A percentile compares a stretch with the other conserved stretches of the same genome.
phyloP scores from a whole-genome alignment of 2,329 filamentous ascomycete genomes.

The Myriangium duriaei region DNA sequence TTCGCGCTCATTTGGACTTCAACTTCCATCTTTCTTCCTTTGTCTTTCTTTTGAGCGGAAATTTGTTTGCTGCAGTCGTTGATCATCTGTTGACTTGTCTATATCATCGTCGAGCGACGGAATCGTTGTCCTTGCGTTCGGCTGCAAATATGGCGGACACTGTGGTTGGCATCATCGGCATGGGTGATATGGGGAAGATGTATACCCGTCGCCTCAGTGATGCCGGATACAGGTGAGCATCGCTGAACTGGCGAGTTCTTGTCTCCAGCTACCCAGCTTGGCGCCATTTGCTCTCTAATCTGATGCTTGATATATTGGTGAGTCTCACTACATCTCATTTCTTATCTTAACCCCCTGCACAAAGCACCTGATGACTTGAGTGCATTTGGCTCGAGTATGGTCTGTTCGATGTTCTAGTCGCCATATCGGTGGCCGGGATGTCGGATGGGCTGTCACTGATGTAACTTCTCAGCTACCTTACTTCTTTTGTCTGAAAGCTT shows the following conservation, averaged over 20 bases:
- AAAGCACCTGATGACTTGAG: constrained; percentile 90
- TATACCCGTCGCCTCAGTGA: constrained; percentile 79
- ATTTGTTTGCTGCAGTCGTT: not conserved
- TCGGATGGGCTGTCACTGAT: constrained; percentile 70
- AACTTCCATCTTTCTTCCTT: constrained; percentile 1
- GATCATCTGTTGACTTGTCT: not conserved
- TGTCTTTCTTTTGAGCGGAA: not conserved
- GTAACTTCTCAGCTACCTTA: constrained; percentile 99
- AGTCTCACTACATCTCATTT: constrained; percentile 17
- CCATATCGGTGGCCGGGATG: constrained; percentile 56
- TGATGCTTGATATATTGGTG: no score
- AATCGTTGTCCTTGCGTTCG: not conserved
- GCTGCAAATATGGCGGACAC: constrained; percentile 48
- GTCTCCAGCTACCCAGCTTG: no score
- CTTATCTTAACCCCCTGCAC: constrained; percentile 17
- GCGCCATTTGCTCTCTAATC: no score
- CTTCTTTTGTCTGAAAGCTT: constrained; percentile 66
- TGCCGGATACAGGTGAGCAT: constrained; percentile 87
- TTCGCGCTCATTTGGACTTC: constrained; percentile 7
- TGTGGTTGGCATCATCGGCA: constrained; percentile 87
- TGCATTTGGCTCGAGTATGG: constrained; percentile 99
- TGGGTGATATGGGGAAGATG: constrained; percentile 99
- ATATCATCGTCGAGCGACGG: no score
- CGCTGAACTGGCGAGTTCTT: no score
- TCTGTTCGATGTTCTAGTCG: constrained; percentile 45